These are phyloP conservation scores for Capronia epimyces DNA, from an alignment of 2,329 filamentous ascomycete genomes.

Conservation along the genomic window DNA sequence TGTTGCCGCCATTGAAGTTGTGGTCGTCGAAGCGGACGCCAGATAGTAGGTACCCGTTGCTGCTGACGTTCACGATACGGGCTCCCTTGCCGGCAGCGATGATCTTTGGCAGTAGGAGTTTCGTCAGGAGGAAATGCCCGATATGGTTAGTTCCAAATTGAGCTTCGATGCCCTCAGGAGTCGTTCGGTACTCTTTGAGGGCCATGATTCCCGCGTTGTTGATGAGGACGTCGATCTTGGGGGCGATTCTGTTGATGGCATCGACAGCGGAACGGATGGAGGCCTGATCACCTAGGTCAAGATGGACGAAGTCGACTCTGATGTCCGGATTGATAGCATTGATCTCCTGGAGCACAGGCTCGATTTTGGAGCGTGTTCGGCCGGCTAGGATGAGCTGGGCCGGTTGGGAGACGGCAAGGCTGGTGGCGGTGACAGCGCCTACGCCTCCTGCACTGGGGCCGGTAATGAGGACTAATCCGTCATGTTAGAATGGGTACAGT, in stretches of 20 bases:
- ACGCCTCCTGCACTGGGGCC: conserved; percentile 26
- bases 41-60: conserved; percentile 28
- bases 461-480: conserved; percentile 28
- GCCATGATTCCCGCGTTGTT: conserved; percentile 43
- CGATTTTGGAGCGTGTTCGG: conserved; percentile 23
- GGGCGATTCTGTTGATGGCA: conserved; percentile 1
- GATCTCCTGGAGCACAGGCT: conserved; percentile 27
- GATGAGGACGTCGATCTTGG: conserved; percentile 38
- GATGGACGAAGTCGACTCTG: conserved; percentile 6
- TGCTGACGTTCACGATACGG: conserved; percentile 31
- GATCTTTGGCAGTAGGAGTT: conserved; percentile 35
- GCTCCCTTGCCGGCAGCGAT: conserved; percentile 26
- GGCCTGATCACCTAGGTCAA: conserved; percentile 4
- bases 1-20: conserved; percentile 31
- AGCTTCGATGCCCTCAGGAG: conserved; percentile 35
- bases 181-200: conserved; percentile 20
- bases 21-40: conserved; percentile 34
- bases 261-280: conserved; percentile 25
- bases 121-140: conserved; percentile 39
- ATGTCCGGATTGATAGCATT: conserved; percentile 5
- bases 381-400: conserved; percentile 29
- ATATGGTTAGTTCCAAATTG: conserved; percentile 38
- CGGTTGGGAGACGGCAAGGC: conserved; percentile 28
- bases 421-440: conserved; percentile 28
- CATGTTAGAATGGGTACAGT: not conserved